Base-by-base conservation (phyloP, 2,329 filamentous ascomycete species). In the Penicillium frequentans region DNA sequence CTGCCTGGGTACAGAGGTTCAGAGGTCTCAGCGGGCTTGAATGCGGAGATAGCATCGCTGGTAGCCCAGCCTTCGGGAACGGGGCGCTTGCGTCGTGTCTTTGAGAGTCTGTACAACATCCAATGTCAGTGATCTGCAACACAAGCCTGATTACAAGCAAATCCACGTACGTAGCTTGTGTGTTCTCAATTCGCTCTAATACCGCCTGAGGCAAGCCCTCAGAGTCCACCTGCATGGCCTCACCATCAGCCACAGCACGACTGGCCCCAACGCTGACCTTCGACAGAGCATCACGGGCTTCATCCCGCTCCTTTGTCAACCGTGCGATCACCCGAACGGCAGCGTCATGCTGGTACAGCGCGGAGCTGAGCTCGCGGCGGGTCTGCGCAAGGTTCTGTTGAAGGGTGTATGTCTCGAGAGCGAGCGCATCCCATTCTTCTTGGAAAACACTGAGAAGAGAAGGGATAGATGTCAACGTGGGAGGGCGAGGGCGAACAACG, bases 341-440 rank as follows among this genome's bases (percentile, higher is more conserved):
- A 2, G 95, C 93, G 81, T 99, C 95, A 68, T 98, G 91, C 77
- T 98, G 93, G 77, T 99, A 99, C 24, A 99, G 82, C 0, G 95
- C 91, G 1, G 91, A 95, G 55, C 91, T 91, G 55, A 99, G 85
- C 79, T 99, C 95, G 77, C 97, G 93, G 64, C 93, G 84, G 43
- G 93, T 96, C 73, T 96, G 90, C 51, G 89, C 84, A 60, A 99
- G 82, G 72, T 96, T 91, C 75, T 97, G 90, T 77, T 90, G 89
- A 58, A 98, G 80, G 65, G 91, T 95, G 75, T 92, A 97, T 50
- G 91, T 90, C 78, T 99, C 95, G 35, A 98, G 81, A 13, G 93
- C 91, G 45, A 97, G 80, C 9, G 93, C 89, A 73, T 99, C 95
- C 95, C 95, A 99, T 82, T 99, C 95, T 75, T 96, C 96, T 75